Base-by-base conservation (phyloP, 1,284 basidiomycete species). In the Pholiota adiposa region DNA sequence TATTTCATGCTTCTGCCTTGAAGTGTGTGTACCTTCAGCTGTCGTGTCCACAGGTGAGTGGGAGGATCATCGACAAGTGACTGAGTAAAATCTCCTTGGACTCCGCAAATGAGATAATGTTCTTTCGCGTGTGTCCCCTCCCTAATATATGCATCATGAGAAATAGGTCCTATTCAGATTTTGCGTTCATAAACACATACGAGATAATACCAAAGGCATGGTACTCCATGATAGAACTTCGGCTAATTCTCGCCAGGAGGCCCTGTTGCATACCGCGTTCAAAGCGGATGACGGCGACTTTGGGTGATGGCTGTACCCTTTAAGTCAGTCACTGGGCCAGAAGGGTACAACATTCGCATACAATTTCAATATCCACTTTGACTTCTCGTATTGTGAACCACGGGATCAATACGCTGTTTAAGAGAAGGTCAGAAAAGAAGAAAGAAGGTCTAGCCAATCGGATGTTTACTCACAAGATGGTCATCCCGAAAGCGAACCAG, bases 301-400 rank as follows among this genome's bases (percentile, higher is more conserved):
- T 88, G 8, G 85, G 82, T 25, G 87, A 89, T 52, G 87, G 86
- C 87, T 88, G 68, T n/a, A 21, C 53, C 36, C 27, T 49, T 19
- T 59, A 18, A n/a, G 48, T 66, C 19, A 61, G 58, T 48, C 41
- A 50, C 31, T 31, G n/a, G 3, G 12, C 56, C 46, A 54, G 60
- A 57, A 55, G 65, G 18, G 66, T 51, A 34, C 23, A 56, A 33
- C 12, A 9, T 11, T 38, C 40, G 73, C 86, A 66, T 69, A 90
- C 89, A 65, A 92, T 82, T 71, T 93, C 89, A 43, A 91, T 82
- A 52, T 90, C 86, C 16, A 93, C 88, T 49, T 79, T 78, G 18
- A 92, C 90, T 70, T 88, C 81, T 44, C 91, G 83, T 40, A 89
- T 84, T 38, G 87, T 90, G 53, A 88, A 78, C 91, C 90, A 93